Evolutionary conservation across 208 protist species (phyloP).

Genomic region (Blastocrithidia nonstop): DNA sequence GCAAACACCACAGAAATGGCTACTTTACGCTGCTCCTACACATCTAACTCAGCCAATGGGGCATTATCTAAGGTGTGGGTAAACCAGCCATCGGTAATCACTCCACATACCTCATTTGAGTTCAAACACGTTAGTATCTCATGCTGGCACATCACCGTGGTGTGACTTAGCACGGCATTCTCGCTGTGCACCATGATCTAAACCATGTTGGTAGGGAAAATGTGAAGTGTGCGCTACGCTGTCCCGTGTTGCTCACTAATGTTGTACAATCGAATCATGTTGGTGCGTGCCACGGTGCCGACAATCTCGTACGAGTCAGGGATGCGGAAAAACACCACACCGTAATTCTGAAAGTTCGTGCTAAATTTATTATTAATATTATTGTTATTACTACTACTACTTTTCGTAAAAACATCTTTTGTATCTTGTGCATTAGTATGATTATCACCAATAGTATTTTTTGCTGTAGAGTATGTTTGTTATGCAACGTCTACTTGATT

Average conservation of each 20-base stretch:
- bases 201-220: slow-evolving; percentile 25
- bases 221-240: slow-evolving; percentile 42
- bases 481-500: not conserved
- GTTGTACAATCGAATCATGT: slow-evolving; percentile 47
- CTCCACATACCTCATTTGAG: slow-evolving; percentile 10
- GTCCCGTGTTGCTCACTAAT: slow-evolving; percentile 20
- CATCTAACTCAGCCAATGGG: too few species aligned
- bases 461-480: not conserved
- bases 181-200: slow-evolving; percentile 9
- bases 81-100: slow-evolving; percentile 71
- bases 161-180: slow-evolving; percentile 18
- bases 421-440: slow-evolving; percentile 8
- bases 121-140: slow-evolving; percentile 24
- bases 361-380: not conserved
- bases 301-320: slow-evolving; percentile 54
- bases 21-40: slow-evolving; percentile 17
- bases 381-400: not conserved
- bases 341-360: not conserved
- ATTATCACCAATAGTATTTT: not conserved
- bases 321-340: slow-evolving; percentile 20
- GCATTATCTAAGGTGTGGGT: slow-evolving; percentile 39
- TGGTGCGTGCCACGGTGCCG: slow-evolving; percentile 13
- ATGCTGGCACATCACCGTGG: slow-evolving; percentile 43
- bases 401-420: slow-evolving; percentile 11
- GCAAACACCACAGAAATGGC: slow-evolving; percentile 45